Base-by-base conservation (phyloP, 352 stramenopile species). In the Vaucheria bursata region DNA sequence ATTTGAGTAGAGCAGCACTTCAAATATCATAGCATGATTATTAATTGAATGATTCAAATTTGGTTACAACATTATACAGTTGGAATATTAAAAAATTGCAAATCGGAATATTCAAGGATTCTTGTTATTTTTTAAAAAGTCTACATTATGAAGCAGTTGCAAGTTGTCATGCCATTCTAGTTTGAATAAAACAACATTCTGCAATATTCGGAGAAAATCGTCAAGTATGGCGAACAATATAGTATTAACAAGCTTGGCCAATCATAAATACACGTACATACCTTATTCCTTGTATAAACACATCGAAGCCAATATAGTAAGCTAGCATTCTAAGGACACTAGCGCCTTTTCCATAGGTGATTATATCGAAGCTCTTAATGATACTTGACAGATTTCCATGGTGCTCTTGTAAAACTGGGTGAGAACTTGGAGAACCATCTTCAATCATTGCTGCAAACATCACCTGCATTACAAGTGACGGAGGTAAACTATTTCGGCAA, bases 291-390 rank as follows among this genome's bases (percentile, higher is more conserved):
- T 75, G 34, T 0, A 84, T 35, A 65, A 85, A 85, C 8, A 35
- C 12, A 12, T 39, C 37, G 12, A 40, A 38, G 25, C 79, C 76
- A 33, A 85, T 68, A 25, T 76, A 81, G 32, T 59, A 40, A 6
- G 33, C 69, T 18, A 85, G 79, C 79, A 85, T 85, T 8, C 79
- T 68, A 29, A 85, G 73, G 35, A 85, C 36, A 35, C 75, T 76
- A 18, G 79, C 79, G 31, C 73, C 79, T 71, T 85, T 85, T 67
- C 73, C 76, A 69, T 84, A 85, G 0, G 75, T 79, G 18, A 85
- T 76, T 6, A 73, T 80, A 39, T 85, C 79, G 65, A 85, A 85
- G 75, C 73, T 82, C n/a, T 53, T 32, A 3, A 85, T 31, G 8
- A 85, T 76, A 29, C 67, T 81, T 18, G 64, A 31, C 34, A 82